Evolutionary conservation across 495 filamentous ascomycete genomes (phyloP).

Genomic region (Trichoderma erinaceum): DNA sequence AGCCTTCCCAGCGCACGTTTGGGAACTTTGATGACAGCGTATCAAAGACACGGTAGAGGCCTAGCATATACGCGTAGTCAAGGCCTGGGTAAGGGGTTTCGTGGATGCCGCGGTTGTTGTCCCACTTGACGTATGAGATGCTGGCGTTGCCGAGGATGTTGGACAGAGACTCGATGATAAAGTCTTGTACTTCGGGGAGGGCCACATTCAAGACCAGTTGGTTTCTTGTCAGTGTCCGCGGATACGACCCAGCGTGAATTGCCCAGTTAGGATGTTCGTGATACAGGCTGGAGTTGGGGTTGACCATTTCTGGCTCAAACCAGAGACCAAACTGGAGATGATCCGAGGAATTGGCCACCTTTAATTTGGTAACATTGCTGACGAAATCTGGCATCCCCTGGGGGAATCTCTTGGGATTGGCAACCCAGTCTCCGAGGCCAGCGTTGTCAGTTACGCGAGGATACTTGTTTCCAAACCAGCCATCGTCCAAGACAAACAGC

Average conservation of each 20-base stretch:
- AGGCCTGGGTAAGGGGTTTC: conserved; percentile 44
- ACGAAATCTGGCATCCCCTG: conserved; percentile 43
- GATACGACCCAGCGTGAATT: conserved; percentile 45
- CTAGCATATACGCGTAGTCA: conserved; percentile 48
- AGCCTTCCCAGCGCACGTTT: conserved; percentile 52
- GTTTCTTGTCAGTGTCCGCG: conserved; percentile 43
- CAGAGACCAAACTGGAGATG: conserved; percentile 48
- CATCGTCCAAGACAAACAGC: conserved; percentile 53
- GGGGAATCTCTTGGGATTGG: conserved; percentile 47
- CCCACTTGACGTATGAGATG: conserved; percentile 53
- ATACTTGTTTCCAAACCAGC: conserved; percentile 51
- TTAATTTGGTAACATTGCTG: conserved; percentile 37
- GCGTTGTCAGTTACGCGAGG: conserved; percentile 42
- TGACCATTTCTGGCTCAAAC: conserved; percentile 57
- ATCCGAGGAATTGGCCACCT: conserved; percentile 33
- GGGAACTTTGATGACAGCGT: conserved; percentile 47
- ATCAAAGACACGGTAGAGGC: conserved; percentile 49
- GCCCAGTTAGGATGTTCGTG: conserved; percentile 50
- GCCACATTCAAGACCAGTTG: conserved; percentile 51
- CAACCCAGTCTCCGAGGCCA: conserved; percentile 51
- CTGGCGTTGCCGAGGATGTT: conserved; percentile 41
- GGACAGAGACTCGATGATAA: conserved; percentile 44
- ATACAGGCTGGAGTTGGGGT: conserved; percentile 48
- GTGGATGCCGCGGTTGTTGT: conserved; percentile 51
- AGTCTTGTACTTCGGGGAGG: conserved; percentile 48